These are phyloP conservation scores for Plasmodium ovale DNA, from an alignment of 169 alveolate genomes.

Conservation along the genomic window DNA sequence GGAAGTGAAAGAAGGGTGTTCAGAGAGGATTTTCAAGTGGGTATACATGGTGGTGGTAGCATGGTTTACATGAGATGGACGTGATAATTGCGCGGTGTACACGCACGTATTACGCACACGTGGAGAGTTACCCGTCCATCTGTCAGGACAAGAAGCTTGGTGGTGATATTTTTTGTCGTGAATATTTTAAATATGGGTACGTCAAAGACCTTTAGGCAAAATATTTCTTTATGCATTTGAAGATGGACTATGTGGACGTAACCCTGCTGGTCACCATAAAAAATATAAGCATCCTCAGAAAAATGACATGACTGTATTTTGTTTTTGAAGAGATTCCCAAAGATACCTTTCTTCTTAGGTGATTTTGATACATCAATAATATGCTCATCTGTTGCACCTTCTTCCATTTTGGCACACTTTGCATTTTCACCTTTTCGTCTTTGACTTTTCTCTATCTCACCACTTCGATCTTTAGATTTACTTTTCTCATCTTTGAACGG, in stretches of 20 bases:
- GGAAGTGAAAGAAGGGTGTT: not conserved
- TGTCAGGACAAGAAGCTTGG: constrained; percentile 29
- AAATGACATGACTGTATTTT: constrained; percentile 23
- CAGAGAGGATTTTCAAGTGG: not conserved
- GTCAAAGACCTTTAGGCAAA: constrained; percentile 43
- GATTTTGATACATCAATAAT: not conserved
- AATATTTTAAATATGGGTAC: constrained; percentile 47
- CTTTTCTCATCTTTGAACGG: constrained; percentile 13
- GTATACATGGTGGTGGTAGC: too few relatives aligned
- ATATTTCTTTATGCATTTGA: constrained; percentile 33
- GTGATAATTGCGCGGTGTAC: not conserved
- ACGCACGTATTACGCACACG: not conserved
- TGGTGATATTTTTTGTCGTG: not conserved
- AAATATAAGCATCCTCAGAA: constrained; percentile 49
- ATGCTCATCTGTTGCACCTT: not conserved
- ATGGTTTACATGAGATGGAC: too few relatives aligned
- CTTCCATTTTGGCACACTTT: not conserved
- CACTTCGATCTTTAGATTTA: not conserved
- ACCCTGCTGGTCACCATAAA: constrained; percentile 67
- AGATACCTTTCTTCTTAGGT: constrained; percentile 17
- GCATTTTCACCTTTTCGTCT: not conserved
- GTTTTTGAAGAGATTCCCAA: constrained; percentile 50
- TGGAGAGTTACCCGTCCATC: constrained; percentile 17
- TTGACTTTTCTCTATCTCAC: not conserved
- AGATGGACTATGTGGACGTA: constrained; percentile 54